Conservation (phyloP, 2,329 filamentous ascomycete species). For the Exserohilum rostratum region DNA sequence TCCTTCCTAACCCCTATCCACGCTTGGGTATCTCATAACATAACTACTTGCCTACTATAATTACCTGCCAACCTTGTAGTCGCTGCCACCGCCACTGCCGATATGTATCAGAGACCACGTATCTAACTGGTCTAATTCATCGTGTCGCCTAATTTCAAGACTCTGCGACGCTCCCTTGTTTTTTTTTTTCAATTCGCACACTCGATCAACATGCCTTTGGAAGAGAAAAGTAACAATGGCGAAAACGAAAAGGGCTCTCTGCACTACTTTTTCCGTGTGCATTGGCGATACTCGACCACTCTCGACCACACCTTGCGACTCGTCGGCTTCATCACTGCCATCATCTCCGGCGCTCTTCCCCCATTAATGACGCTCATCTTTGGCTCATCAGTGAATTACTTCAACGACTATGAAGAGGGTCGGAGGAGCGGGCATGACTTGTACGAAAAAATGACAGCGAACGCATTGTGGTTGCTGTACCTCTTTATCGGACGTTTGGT, state of each 20-base stretch:
- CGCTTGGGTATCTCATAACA: too few relatives aligned
- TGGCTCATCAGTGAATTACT: background rate
- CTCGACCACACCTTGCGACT: background rate
- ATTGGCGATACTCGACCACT: background rate
- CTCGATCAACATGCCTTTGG: background rate
- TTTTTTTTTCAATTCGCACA: background rate
- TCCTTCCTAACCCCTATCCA: too few relatives aligned
- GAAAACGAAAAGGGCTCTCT: background rate
- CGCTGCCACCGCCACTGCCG: too few relatives aligned
- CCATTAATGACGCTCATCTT: background rate
- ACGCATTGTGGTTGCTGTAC: background rate
- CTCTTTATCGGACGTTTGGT: background rate
- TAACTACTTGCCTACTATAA: background rate
- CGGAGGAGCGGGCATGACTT: background rate
- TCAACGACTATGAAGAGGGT: background rate
- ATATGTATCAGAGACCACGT: too few relatives aligned
- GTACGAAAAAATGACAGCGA: background rate
- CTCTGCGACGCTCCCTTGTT: background rate
- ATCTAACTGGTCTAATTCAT: background rate
- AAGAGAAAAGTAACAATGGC: background rate
- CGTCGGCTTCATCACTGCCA: background rate
- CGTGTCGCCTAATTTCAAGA: background rate
- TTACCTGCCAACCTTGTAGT: too few relatives aligned
- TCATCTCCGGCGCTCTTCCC: background rate
- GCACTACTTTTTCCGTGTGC: background rate